Conservation (phyloP, 2,329 filamentous ascomycete genomes). For the Botrytis cinerea region DNA sequence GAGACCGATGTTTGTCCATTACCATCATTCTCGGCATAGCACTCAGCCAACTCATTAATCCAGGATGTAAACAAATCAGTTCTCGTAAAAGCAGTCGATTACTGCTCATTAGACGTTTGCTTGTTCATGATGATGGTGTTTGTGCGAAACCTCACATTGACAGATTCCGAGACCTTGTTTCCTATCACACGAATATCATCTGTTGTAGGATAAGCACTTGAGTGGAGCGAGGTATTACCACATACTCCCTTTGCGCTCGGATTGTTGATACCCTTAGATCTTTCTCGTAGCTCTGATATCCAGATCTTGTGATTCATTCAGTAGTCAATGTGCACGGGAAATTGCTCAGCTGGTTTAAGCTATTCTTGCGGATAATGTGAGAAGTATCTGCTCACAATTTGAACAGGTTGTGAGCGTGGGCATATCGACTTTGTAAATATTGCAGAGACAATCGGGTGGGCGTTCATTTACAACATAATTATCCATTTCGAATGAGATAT, state of each 20-base stretch:
- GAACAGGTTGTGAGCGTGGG: background rate
- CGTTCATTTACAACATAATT: background rate
- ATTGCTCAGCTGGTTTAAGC: too few species aligned
- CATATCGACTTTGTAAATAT: background rate
- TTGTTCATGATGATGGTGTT: background rate
- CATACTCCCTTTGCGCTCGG: background rate
- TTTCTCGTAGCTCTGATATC: background rate
- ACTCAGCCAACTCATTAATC: background rate
- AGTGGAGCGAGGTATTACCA: background rate
- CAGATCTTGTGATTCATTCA: too few species aligned
- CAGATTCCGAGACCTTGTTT: background rate
- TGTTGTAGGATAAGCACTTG: background rate
- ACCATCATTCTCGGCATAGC: background rate
- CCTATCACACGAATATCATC: background rate
- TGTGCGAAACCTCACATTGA: background rate
- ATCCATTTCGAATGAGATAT: background rate
- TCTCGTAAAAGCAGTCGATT: background rate
- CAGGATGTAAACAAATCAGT: rapidly evolving
- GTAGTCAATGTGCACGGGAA: background rate
- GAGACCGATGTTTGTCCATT: background rate
- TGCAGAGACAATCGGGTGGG: background rate
- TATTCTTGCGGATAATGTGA: background rate
- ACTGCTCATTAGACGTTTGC: background rate
- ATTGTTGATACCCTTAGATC: background rate
- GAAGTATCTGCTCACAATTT: background rate